These are phyloP conservation scores for Nicotiana tabacum DNA, from an alignment of 257 asterid species.

Conservation along the genomic window DNA sequence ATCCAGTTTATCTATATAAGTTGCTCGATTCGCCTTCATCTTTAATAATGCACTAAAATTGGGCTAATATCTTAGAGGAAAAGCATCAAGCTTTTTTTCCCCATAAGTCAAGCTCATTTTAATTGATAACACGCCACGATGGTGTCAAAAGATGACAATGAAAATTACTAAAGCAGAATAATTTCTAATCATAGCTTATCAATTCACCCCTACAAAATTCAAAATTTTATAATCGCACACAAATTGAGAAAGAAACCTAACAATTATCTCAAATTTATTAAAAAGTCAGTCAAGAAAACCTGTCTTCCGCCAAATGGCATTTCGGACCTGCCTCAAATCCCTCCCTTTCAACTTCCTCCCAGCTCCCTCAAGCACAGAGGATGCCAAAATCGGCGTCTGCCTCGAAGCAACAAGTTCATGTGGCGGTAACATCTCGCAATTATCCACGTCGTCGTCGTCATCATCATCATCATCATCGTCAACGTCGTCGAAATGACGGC, in stretches of 20 bases:
- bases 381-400: slow-evolving; percentile 44
- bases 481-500: slow-evolving; percentile 31
- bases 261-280: slow-evolving; percentile 1
- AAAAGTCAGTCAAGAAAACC: slow-evolving; percentile 51
- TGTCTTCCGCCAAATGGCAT: slow-evolving; percentile 57
- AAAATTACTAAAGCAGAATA: background rate
- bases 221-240: background rate
- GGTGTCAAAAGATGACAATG: background rate
- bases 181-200: background rate
- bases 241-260: background rate
- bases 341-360: slow-evolving; percentile 81
- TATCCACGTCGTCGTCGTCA: background rate
- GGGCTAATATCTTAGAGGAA: background rate
- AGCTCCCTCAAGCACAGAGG: slow-evolving; percentile 65
- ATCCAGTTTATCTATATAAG: background rate
- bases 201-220: background rate
- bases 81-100: background rate
- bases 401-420: slow-evolving; percentile 56
- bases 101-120: background rate
- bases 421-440: slow-evolving; percentile 44
- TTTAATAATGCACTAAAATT: background rate
- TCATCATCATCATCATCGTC: slow-evolving; percentile 30
- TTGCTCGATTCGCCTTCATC: background rate
- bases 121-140: background rate
- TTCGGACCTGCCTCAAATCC: slow-evolving; percentile 74